These are phyloP conservation scores for Penicillium sclerotigenum DNA, from an alignment of 2,329 filamentous ascomycete species.

Conservation along the genomic window DNA sequence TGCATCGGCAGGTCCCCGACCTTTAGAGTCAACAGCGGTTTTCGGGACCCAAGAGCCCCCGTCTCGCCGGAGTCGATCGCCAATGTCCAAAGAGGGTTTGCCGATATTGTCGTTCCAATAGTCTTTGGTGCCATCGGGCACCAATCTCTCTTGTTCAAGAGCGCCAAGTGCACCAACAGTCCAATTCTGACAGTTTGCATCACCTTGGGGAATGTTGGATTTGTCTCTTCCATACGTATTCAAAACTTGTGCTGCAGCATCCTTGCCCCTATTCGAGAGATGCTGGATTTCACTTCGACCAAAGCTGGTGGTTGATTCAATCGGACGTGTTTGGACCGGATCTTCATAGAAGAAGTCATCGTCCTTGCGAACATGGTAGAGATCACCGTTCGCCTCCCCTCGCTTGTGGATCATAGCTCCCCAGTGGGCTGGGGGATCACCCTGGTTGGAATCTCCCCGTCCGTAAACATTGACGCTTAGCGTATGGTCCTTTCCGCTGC, in stretches of 20 bases:
- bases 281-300: background rate
- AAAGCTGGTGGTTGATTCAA: background rate
- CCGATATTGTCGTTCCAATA: background rate
- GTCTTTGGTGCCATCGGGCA: background rate
- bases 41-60: background rate
- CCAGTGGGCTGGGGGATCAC: background rate
- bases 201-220: fast-evolving
- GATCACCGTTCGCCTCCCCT: background rate
- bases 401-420: background rate
- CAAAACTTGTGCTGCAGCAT: background rate
- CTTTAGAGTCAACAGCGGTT: background rate
- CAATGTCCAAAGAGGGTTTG: background rate
- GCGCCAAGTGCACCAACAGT: background rate
- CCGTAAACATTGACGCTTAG: background rate
- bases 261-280: background rate
- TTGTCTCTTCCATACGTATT: background rate
- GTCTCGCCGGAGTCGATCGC: background rate
- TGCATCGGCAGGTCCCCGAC: background rate
- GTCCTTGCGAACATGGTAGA: background rate
- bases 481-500: background rate
- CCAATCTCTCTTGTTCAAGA: background rate
- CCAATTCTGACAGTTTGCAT: background rate
- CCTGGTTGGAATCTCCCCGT: background rate
- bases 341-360: background rate
- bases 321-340: background rate